These are phyloP conservation scores for Thecaphora thlaspeos DNA, from an alignment of 1,284 basidiomycete species.

Conservation along the genomic window DNA sequence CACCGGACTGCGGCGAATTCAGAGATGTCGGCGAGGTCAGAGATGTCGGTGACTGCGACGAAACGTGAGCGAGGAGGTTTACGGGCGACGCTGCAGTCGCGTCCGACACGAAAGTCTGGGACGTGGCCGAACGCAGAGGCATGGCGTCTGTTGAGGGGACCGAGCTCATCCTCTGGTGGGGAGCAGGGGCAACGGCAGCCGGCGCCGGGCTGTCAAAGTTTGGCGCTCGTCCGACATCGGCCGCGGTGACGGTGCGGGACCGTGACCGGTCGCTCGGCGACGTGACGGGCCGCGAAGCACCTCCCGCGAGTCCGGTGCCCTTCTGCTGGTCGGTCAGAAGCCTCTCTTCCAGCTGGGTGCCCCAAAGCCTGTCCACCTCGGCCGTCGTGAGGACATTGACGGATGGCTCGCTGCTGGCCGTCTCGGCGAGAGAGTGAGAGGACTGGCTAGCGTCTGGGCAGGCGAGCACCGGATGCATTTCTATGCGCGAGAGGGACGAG, in stretches of 20 bases:
- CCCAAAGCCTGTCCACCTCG: slow-evolving; percentile 4
- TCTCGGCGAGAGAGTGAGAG: not conserved
- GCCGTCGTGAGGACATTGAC: not conserved
- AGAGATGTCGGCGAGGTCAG: too few relatives aligned
- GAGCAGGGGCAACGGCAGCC: not conserved
- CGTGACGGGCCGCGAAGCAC: not conserved
- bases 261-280: slow-evolving; percentile 7
- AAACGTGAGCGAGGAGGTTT: too few relatives aligned
- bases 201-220: not conserved
- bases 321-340: not conserved
- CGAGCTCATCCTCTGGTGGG: not conserved
- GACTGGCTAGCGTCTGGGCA: not conserved
- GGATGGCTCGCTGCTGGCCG: not conserved
- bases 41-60: too few relatives aligned
- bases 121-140: not conserved
- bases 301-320: too few relatives aligned
- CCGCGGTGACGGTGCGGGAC: slow-evolving; percentile 22
- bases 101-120: not conserved
- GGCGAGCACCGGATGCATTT: not conserved
- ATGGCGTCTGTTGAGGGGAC: not conserved
- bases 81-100: too few relatives aligned
- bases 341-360: slow-evolving; percentile 8
- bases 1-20: not conserved
- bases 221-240: slow-evolving; percentile 11
- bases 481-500: not conserved